These are phyloP conservation scores for Caryocar brasiliense DNA, from an alignment of 441 rosid species.

Conservation along the genomic window DNA sequence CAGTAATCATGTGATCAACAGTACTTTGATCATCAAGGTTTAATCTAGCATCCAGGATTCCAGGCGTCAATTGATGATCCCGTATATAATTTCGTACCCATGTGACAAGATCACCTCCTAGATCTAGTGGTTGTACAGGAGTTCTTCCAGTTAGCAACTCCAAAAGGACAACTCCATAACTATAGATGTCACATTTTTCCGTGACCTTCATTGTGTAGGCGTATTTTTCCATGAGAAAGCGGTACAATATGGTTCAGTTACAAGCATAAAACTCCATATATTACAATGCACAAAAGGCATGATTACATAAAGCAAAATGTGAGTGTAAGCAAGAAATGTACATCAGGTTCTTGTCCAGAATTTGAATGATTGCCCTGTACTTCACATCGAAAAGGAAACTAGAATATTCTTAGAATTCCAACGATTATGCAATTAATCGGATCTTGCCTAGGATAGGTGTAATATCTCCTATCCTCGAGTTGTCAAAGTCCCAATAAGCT, in stretches of 20 bases:
- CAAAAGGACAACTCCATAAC: conserved; percentile 82
- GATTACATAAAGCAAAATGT: background rate
- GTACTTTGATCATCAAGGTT: conserved; percentile 48
- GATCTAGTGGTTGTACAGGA: conserved; percentile 79
- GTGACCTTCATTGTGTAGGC: conserved; percentile 95
- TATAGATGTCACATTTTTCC: conserved; percentile 91
- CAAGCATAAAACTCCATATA: conserved; percentile 1
- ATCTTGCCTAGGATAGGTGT: too few relatives aligned
- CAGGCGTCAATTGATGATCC: conserved; percentile 39
- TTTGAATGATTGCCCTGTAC: too few relatives aligned
- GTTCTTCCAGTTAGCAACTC: conserved; percentile 80
- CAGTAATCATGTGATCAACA: conserved; percentile 62
- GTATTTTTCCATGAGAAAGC: conserved; percentile 43
- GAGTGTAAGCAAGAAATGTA: too few relatives aligned
- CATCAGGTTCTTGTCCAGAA: too few relatives aligned
- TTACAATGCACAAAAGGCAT: background rate
- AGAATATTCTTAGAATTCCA: too few relatives aligned
- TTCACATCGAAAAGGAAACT: too few relatives aligned
- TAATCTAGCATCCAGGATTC: conserved; percentile 57
- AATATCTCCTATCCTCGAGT: background rate
- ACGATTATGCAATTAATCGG: too few relatives aligned
- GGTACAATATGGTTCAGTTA: background rate
- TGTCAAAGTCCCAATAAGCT: background rate
- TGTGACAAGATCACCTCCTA: conserved; percentile 85
- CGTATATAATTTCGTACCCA: conserved; percentile 56